Evolutionary conservation across 1,284 basidiomycete genomes (phyloP).

Genomic region (Ustanciosporium gigantosporum): DNA sequence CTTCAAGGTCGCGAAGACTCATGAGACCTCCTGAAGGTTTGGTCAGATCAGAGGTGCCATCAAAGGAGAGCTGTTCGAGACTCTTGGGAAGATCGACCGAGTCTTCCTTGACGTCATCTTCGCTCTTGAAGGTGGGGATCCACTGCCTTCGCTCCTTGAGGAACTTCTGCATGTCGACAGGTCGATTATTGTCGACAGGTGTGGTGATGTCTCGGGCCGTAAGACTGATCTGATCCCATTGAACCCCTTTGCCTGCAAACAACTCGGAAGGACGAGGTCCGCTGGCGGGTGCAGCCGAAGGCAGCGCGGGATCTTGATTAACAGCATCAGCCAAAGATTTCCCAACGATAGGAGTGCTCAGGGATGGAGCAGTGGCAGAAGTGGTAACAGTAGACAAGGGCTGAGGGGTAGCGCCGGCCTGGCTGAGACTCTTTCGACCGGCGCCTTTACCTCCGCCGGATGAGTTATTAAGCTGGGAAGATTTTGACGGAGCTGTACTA

Average conservation of each 20-base stretch:
- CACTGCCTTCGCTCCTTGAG: slow-evolving; percentile 50
- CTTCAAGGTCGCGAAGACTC: slow-evolving; percentile 45
- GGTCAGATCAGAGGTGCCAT: slow-evolving; percentile 4
- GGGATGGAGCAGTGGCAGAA: slow-evolving; percentile 12
- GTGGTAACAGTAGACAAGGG: slow-evolving; percentile 18
- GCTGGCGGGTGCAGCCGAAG: not conserved
- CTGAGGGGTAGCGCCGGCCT: slow-evolving; percentile 1
- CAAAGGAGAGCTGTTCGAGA: slow-evolving; percentile 30
- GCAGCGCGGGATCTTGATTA: slow-evolving; percentile 5
- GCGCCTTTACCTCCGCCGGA: slow-evolving; percentile 8
- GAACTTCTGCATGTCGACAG: slow-evolving; percentile 44
- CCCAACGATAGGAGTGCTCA: slow-evolving; percentile 10
- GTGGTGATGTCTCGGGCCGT: slow-evolving; percentile 23
- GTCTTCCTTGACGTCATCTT: slow-evolving; percentile 14
- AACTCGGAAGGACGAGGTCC: slow-evolving; percentile 44
- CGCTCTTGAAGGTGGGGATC: slow-evolving; percentile 38
- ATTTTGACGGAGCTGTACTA: no score
- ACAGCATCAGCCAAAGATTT: slow-evolving; percentile 15
- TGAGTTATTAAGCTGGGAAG: no score
- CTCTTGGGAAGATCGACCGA: slow-evolving; percentile 9
- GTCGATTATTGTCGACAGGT: slow-evolving; percentile 8
- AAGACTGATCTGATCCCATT: slow-evolving; percentile 48
- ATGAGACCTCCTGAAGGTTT: slow-evolving; percentile 23
- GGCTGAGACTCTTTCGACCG: slow-evolving; percentile 20
- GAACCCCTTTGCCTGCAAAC: slow-evolving; percentile 51